phyloP scores from a whole-genome alignment of 2,329 filamentous ascomycete species.

The Lachnellula occidentalis region DNA sequence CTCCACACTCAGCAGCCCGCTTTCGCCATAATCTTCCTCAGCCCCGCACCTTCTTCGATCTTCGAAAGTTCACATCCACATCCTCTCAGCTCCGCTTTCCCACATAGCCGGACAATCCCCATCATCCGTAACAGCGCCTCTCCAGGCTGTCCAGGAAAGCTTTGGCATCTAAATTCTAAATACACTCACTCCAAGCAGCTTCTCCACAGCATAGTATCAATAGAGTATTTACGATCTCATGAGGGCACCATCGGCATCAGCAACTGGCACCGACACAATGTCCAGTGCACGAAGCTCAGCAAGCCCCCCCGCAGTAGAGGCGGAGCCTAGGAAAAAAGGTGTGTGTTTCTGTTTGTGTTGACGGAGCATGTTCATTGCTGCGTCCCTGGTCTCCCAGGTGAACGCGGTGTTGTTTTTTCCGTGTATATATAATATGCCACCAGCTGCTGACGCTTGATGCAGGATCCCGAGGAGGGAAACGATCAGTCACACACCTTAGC shows the following conservation, averaged over 20 bases:
- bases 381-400: not conserved
- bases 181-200: too few relatives aligned
- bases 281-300: slow-evolving; percentile 12
- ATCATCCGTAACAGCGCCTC: not conserved
- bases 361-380: too few relatives aligned
- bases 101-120: not conserved
- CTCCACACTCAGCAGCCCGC: not conserved
- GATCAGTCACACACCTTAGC: slow-evolving; percentile 81
- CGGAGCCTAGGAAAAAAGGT: slow-evolving; percentile 18
- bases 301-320: slow-evolving; percentile 9
- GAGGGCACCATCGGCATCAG: slow-evolving; percentile 1
- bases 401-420: not conserved
- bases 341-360: not conserved
- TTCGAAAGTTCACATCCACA: not conserved
- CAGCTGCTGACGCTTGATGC: slow-evolving; percentile 1
- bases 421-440: not conserved
- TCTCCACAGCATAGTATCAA: not conserved
- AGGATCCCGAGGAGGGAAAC: slow-evolving; percentile 44
- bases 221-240: slow-evolving; percentile 4
- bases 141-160: not conserved
- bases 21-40: not conserved
- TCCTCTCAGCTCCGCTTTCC: not conserved
- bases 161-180: not conserved
- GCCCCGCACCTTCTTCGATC: not conserved
- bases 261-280: slow-evolving; percentile 8